Evolutionary conservation across 192 early-diverging fungal species (phyloP).

Genomic region (Chytriomyces sp.): DNA sequence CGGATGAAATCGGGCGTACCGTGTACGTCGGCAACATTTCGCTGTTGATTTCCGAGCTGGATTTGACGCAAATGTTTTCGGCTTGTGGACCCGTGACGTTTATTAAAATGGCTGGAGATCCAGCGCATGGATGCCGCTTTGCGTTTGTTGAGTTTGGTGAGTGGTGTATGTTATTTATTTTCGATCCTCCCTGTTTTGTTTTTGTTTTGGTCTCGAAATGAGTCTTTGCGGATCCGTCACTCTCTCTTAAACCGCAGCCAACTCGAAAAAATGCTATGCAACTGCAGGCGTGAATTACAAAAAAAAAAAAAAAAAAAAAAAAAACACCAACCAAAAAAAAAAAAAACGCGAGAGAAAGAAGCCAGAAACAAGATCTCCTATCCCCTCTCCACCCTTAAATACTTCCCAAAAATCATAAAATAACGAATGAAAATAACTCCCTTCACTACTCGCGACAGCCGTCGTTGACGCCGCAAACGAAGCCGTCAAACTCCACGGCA

Average conservation of each 20-base stretch:
- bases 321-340: background rate
- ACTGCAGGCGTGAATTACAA: background rate
- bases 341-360: background rate
- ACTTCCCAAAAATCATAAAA: background rate
- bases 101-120: slow-evolving; percentile 80
- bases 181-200: too few species aligned
- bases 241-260: too few species aligned
- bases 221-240: too few species aligned
- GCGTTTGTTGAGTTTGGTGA: slow-evolving; percentile 81
- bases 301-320: background rate
- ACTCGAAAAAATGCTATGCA: background rate
- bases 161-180: background rate
- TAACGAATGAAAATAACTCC: background rate
- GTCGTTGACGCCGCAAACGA: slow-evolving; percentile 57
- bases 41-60: slow-evolving; percentile 57
- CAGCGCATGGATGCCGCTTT: slow-evolving; percentile 67
- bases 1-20: slow-evolving; percentile 78
- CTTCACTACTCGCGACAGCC: slow-evolving; percentile 31
- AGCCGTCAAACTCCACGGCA: slow-evolving; percentile 70
- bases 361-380: background rate
- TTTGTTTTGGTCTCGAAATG: too few species aligned
- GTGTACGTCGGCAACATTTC: slow-evolving; percentile 79
- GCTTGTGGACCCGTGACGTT: slow-evolving; percentile 69
- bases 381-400: background rate
- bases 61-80: slow-evolving; percentile 67